Percentiles rank a stretch among this genome's conserved stretches.
phyloP scores from a whole-genome alignment of 768 basidiomycete species.

The Serendipita vermifera region DNA sequence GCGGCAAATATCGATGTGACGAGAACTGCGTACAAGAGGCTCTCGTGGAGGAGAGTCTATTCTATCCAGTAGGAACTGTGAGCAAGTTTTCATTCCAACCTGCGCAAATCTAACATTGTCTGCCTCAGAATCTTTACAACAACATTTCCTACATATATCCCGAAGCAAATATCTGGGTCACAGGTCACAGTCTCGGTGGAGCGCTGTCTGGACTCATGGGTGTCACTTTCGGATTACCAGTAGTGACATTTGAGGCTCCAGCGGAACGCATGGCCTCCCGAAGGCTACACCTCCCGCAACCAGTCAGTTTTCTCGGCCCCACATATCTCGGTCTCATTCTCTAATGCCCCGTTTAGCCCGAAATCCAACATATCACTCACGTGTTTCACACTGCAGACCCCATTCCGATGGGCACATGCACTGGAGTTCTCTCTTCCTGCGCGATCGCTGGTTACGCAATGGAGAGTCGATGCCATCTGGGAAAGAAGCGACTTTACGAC shows the following conservation, averaged over 20 bases:
- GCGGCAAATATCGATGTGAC: slow-evolving; percentile 62
- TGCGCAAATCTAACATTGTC: slow-evolving; percentile 9
- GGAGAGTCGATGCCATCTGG: slow-evolving; percentile 79
- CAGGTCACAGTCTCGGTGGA: slow-evolving; percentile 72
- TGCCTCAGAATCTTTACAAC: slow-evolving; percentile 82
- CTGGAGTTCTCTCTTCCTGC: slow-evolving; percentile 62
- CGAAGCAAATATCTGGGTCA: slow-evolving; percentile 68
- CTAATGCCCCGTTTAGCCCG: slow-evolving; percentile 33
- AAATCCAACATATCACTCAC: slow-evolving; percentile 65
- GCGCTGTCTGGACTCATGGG: slow-evolving; percentile 73
- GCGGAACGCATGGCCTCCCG: slow-evolving; percentile 71
- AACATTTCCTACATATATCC: slow-evolving; percentile 89
- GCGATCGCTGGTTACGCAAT: slow-evolving; percentile 76
- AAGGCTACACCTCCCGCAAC: slow-evolving; percentile 75
- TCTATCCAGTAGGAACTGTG: slow-evolving; percentile 77
- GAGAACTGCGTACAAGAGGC: slow-evolving; percentile 68
- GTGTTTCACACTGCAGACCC: slow-evolving; percentile 92
- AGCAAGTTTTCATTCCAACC: slow-evolving; percentile 21
- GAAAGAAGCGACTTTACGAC: slow-evolving; percentile 71
- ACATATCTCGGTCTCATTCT: slow-evolving; percentile 6
- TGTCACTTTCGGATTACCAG: slow-evolving; percentile 82
- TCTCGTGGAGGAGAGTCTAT: slow-evolving; percentile 68
- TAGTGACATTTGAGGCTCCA: slow-evolving; percentile 82
- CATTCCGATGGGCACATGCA: slow-evolving; percentile 76
- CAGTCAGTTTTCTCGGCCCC: slow-evolving; percentile 35